Evolutionary conservation across 2,329 filamentous ascomycete species (phyloP).

Genomic region (Atkinsonella hypoxylon): DNA sequence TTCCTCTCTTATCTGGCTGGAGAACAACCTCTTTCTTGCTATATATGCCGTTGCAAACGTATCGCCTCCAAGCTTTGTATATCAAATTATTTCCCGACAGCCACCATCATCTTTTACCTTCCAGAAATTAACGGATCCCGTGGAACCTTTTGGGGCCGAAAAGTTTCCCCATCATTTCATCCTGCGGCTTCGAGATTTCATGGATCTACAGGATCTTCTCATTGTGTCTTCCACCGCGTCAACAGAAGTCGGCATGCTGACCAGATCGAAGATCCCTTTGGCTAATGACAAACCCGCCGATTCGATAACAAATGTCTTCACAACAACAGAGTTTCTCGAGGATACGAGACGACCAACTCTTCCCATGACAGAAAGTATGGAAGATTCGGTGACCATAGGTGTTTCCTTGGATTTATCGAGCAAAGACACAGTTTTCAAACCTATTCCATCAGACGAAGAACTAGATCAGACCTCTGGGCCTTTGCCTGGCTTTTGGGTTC

Average conservation of each 20-base stretch:
- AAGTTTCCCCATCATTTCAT: constrained; percentile 66
- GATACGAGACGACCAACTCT: constrained; percentile 66
- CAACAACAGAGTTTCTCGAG: constrained; percentile 57
- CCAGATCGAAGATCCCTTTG: constrained; percentile 58
- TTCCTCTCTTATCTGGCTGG: constrained; percentile 75
- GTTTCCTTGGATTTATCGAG: constrained; percentile 73
- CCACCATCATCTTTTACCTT: constrained; percentile 51
- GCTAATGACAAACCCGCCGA: constrained; percentile 47
- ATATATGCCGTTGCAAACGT: constrained; percentile 59
- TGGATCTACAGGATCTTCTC: constrained; percentile 68
- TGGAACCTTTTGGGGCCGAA: constrained; percentile 56
- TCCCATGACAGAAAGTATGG: constrained; percentile 49
- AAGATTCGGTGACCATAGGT: constrained; percentile 68
- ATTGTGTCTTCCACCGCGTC: constrained; percentile 73
- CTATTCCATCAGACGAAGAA: constrained; percentile 64
- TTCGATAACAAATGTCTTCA: constrained; percentile 55
- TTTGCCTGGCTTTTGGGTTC: constrained; percentile 68
- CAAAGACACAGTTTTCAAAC: constrained; percentile 64
- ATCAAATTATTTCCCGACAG: constrained; percentile 66
- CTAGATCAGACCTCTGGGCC: constrained; percentile 69
- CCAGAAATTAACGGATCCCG: constrained; percentile 63
- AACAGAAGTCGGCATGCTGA: constrained; percentile 67
- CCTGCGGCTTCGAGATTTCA: constrained; percentile 65
- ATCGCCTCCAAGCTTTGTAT: constrained; percentile 52
- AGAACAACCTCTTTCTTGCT: constrained; percentile 73